Base-by-base conservation (phyloP, 192 early-diverging fungal genomes). In the Mortierella antarctica region DNA sequence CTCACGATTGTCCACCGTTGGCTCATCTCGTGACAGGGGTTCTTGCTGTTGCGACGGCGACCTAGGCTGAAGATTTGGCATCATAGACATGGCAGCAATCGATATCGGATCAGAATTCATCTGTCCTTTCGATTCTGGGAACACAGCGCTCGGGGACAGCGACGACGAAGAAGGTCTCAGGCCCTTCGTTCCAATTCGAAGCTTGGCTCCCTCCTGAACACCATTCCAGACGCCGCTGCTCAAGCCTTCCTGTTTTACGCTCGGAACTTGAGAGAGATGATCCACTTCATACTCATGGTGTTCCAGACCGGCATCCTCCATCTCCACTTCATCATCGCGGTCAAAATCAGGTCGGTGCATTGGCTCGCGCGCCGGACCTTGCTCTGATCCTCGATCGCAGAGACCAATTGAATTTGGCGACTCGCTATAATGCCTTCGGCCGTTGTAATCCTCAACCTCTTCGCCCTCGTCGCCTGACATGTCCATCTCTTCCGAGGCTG, bases 161-260 rank as follows among this genome's bases (percentile, higher is more conserved):
- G 66, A 68, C 47, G 66, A 68, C 44, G 51, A 44, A 42, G 57
- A 10, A 15, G 52, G 42, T 9, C 18, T 31, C 18, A 73, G 49
- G 11, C 71, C 44, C 47, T 65, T 73, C 62, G 65, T 57, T 18
- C 62, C 71, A 46, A 63, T 73, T 7, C 71, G 71, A 9, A 73
- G 55, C 17, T 73, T 62, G 7, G 65, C 54, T 42, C 48, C 57
- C 17, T 73, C 60, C 11, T 53, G 40, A 41, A 58, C 67, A 4
- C 21, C 23, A 15, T 54, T 60, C 52, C 44, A 39, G 42, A 47
- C 49, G 4, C 14, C 55, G 11, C 65, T 31, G 31, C 31, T 31
- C 31, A 31, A 31, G 3, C 31, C 31, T 31, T 31, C 31, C 31
- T 31, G 31, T 31, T 31, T 31, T 1, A 31, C 31, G 31, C 31